Evolutionary conservation across 306 rosid genomes (phyloP).

Genomic region (Mimosa pudica): DNA sequence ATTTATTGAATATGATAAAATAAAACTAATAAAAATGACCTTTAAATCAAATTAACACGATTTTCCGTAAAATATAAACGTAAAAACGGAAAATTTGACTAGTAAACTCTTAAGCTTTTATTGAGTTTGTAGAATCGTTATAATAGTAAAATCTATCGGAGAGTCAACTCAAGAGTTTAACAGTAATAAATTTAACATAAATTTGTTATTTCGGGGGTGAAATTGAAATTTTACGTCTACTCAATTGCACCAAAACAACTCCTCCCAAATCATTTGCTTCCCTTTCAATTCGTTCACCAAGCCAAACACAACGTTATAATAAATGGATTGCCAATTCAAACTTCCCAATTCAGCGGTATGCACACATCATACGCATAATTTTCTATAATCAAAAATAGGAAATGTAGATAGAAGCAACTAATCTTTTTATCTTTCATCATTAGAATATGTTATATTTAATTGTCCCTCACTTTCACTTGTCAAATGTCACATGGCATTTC

Average conservation of each 20-base stretch:
- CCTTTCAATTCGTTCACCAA: neutral
- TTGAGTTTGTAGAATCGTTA: too few relatives aligned
- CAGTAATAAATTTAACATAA: too few relatives aligned
- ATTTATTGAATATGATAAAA: too few relatives aligned
- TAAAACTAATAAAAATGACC: too few relatives aligned
- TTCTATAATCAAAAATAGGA: neutral
- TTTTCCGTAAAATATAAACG: too few relatives aligned
- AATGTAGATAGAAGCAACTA: neutral
- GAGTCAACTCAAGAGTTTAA: too few relatives aligned
- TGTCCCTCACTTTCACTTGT: neutral
- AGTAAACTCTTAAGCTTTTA: too few relatives aligned
- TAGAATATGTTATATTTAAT: neutral
- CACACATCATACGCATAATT: neutral
- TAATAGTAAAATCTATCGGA: too few relatives aligned
- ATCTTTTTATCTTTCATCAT: neutral
- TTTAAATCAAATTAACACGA: too few relatives aligned
- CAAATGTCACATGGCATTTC: neutral
- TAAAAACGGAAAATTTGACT: too few relatives aligned
- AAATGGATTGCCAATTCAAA: neutral
- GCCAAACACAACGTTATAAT: neutral
- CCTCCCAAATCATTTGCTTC: neutral
- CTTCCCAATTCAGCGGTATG: neutral
- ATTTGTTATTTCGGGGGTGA: too few relatives aligned
- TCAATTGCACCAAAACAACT: neutral
- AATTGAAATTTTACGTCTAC: too few relatives aligned